phyloP scores from a whole-genome alignment of 192 early-diverging fungal genomes.

The Backusella australiensis region DNA sequence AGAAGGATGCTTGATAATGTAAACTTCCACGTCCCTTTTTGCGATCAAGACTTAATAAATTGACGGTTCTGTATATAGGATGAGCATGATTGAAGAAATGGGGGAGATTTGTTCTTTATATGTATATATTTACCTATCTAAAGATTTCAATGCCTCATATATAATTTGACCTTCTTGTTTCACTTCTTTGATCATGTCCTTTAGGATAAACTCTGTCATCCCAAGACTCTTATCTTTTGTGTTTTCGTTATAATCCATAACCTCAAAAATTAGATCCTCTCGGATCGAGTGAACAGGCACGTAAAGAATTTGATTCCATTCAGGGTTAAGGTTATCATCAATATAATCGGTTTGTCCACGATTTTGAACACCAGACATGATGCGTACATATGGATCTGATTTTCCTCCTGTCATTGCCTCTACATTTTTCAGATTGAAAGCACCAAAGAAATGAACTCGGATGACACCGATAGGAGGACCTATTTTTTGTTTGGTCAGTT shows the following conservation, averaged over 20 bases:
- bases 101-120: no score
- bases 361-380: conserved; percentile 58
- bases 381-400: conserved; percentile 88
- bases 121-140: conserved; percentile 27
- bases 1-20: conserved; percentile 40
- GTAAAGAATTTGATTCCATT: conserved; percentile 90
- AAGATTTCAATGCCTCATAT: conserved; percentile 27
- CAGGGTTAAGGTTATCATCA: conserved; percentile 79
- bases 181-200: conserved; percentile 54
- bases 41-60: conserved; percentile 25
- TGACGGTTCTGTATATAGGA: conserved; percentile 14
- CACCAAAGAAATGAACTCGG: conserved; percentile 72
- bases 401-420: conserved; percentile 76
- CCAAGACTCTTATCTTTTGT: conserved; percentile 85
- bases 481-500: conserved; percentile 9
- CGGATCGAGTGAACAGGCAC: conserved; percentile 71
- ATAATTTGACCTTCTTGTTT: conserved; percentile 17
- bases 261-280: conserved; percentile 74
- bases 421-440: conserved; percentile 77
- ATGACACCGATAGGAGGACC: conserved; percentile 71
- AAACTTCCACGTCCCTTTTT: conserved; percentile 34
- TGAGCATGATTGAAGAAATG: background rate
- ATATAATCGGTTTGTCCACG: conserved; percentile 80
- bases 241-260: conserved; percentile 87
- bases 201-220: conserved; percentile 56